Percentiles rank a stretch among this genome's conserved stretches.
Evolutionary conservation across 441 rosid species (phyloP).

Genomic region (Adansonia madagascariensis): DNA sequence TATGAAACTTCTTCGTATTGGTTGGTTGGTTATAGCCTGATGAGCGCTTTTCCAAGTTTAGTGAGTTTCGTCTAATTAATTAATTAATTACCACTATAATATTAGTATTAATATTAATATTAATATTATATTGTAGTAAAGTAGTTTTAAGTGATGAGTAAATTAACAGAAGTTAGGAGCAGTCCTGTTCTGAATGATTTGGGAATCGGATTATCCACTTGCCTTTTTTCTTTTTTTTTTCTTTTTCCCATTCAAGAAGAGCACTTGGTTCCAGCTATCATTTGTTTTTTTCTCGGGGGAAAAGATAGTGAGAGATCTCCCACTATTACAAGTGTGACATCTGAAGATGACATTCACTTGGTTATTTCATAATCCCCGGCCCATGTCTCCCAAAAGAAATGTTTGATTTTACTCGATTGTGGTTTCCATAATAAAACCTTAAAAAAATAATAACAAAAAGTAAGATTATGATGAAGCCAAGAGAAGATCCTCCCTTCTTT

Average conservation of each 20-base stretch:
- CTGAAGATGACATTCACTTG: conserved; percentile 32
- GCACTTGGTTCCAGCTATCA: conserved; percentile 36
- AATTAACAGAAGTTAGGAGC: background rate
- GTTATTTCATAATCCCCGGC: background rate
- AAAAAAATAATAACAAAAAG: background rate
- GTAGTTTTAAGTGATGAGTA: too few species aligned
- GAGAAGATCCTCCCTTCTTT: background rate
- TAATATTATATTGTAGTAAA: too few species aligned
- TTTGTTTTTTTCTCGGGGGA: background rate
- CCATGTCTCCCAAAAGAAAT: background rate
- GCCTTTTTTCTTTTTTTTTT: background rate
- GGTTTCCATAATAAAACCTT: background rate
- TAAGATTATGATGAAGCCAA: background rate
- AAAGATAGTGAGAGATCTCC: conserved; percentile 18
- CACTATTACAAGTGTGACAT: conserved; percentile 28
- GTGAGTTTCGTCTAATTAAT: background rate
- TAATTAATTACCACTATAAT: background rate
- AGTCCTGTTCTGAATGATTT: conserved; percentile 6
- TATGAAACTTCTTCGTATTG: too few species aligned
- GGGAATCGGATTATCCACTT: conserved; percentile 15
- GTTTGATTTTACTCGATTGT: background rate
- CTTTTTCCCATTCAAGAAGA: background rate
- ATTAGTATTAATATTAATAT: too few species aligned
- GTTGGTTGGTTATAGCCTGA: conserved; percentile 20
- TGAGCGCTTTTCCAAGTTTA: background rate